Evolutionary conservation across 805 yeast genomes (phyloP).

Genomic region (Clavispora carvajalis): DNA sequence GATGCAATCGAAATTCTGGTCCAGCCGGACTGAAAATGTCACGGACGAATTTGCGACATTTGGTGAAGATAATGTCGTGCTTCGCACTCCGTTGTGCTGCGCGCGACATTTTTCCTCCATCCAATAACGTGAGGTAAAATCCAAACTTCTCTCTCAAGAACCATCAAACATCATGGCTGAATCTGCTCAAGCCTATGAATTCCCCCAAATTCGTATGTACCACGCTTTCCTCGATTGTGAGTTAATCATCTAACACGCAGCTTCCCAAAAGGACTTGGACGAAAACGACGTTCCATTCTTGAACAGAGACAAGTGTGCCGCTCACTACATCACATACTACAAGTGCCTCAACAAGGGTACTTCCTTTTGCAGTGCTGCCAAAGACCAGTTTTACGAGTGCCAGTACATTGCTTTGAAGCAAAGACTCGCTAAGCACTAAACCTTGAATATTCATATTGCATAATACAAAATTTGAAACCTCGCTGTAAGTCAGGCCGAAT

Average conservation of each 20-base stretch:
- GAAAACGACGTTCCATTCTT: conserved; percentile 37
- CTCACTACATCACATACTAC: conserved; percentile 37
- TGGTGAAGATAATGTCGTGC: background rate
- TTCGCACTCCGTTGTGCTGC: too few relatives aligned
- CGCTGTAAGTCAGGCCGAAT: background rate
- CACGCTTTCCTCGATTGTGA: too few relatives aligned
- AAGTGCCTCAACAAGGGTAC: conserved; percentile 41
- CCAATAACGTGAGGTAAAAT: conserved; percentile 5
- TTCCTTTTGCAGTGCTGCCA: conserved; percentile 33
- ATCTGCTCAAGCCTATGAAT: conserved; percentile 20
- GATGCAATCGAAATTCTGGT: too few relatives aligned
- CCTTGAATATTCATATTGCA: conserved; percentile 5
- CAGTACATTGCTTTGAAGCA: conserved; percentile 39
- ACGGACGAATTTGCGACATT: background rate
- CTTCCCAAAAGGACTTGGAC: conserved; percentile 32
- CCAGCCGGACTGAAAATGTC: too few relatives aligned
- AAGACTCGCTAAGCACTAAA: conserved; percentile 28
- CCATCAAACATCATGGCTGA: conserved; percentile 9
- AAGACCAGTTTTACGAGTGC: conserved; percentile 41
- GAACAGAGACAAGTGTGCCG: conserved; percentile 42
- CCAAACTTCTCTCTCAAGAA: background rate
- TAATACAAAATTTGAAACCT: conserved; percentile 3
- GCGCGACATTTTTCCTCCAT: conserved; percentile 4
- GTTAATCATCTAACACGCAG: conserved; percentile 13
- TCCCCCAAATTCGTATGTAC: conserved; percentile 41